Evolutionary conservation across 208 protist species (phyloP).

Genomic region (Crithidia acanthocephali): DNA sequence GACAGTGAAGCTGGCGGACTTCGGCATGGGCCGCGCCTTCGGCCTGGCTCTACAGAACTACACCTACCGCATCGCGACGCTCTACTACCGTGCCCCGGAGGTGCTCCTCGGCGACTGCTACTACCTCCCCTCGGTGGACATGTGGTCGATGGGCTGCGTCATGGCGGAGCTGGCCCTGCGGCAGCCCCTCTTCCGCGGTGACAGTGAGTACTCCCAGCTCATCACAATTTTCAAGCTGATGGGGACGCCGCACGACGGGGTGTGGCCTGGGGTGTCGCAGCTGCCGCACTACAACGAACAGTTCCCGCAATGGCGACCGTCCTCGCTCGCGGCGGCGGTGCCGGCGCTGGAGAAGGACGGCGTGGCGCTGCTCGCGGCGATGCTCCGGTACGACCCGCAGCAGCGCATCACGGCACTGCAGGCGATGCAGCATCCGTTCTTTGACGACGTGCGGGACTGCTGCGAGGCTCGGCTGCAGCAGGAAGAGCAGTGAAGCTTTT

Average conservation of each 20-base stretch:
- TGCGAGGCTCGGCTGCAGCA: constrained; percentile 44
- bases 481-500: constrained; percentile 9
- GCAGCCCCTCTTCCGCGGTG: constrained; percentile 83
- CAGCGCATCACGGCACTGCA: constrained; percentile 71
- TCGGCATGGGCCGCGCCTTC: constrained; percentile 89
- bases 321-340: constrained; percentile 43
- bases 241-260: constrained; percentile 92
- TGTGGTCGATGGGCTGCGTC: constrained; percentile 95
- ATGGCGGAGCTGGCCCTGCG: constrained; percentile 94
- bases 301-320: constrained; percentile 62
- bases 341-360: constrained; percentile 65
- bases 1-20: constrained; percentile 91
- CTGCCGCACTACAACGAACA: constrained; percentile 76
- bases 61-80: constrained; percentile 93
- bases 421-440: constrained; percentile 81
- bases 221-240: constrained; percentile 91
- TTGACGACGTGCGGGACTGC: constrained; percentile 75
- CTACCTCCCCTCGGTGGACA: constrained; percentile 92
- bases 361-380: constrained; percentile 59
- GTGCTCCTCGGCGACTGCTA: constrained; percentile 88
- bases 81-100: constrained; percentile 96
- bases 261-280: constrained; percentile 75
- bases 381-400: constrained; percentile 76
- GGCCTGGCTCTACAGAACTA: constrained; percentile 85
- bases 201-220: constrained; percentile 91